Evolutionary conservation across 257 asterid genomes (phyloP).

Genomic region (Nicotiana otophora): DNA sequence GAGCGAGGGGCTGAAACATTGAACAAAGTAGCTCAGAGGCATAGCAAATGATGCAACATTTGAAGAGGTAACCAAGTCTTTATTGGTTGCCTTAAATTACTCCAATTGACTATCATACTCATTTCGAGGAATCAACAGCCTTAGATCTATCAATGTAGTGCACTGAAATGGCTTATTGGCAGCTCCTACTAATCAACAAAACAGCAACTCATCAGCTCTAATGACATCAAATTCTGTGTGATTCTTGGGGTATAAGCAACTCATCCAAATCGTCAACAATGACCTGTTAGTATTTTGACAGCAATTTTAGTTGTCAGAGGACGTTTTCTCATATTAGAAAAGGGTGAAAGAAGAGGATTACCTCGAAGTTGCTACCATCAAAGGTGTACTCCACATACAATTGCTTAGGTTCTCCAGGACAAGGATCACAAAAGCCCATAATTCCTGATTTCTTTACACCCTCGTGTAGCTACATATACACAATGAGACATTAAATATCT

Average conservation of each 20-base stretch:
- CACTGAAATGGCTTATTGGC: not conserved
- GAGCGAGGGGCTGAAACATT: not conserved
- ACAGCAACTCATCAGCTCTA: not conserved
- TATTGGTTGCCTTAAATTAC: not conserved
- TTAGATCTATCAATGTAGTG: not conserved
- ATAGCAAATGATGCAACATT: constrained; percentile 5
- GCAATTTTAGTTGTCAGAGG: constrained; percentile 4
- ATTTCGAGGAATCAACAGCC: not conserved
- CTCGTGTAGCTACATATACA: constrained; percentile 65
- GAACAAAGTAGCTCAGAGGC: not conserved
- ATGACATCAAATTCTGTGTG: constrained; percentile 37
- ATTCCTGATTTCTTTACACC: constrained; percentile 94
- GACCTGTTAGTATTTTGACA: constrained; percentile 40
- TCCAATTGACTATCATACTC: not conserved
- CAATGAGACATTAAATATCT: not conserved
- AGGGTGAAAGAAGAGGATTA: constrained; percentile 19
- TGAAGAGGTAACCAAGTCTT: not conserved
- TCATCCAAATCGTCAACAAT: constrained; percentile 66
- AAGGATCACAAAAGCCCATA: constrained; percentile 99
- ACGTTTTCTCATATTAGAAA: not conserved
- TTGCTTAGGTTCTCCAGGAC: constrained; percentile 80
- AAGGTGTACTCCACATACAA: constrained; percentile 62
- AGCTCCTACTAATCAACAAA: no score
- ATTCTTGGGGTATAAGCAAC: constrained; percentile 66
- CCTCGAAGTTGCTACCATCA: constrained; percentile 56